phyloP scores from a whole-genome alignment of 805 yeast genomes.

The Pichia insulana region DNA sequence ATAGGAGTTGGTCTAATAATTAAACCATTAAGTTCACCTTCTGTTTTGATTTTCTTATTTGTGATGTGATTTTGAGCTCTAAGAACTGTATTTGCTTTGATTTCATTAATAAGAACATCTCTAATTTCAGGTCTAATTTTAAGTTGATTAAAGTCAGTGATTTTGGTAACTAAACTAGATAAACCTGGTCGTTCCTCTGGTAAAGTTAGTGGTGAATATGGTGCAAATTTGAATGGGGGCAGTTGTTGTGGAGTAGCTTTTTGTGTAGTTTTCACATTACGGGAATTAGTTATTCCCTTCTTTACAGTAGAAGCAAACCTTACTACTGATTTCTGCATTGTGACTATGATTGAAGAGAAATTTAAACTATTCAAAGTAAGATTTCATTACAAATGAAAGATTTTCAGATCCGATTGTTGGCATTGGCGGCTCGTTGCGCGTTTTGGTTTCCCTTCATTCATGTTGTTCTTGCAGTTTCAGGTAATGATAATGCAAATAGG shows the following conservation, averaged over 20 bases:
- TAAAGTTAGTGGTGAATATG: constrained; percentile 37
- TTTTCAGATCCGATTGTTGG: too few relatives aligned
- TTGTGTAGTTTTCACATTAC: neutral
- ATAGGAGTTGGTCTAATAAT: constrained; percentile 64
- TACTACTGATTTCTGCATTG: too few relatives aligned
- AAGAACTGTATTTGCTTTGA: constrained; percentile 37
- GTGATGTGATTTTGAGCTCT: constrained; percentile 27
- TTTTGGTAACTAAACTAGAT: constrained; percentile 39
- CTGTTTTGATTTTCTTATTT: constrained; percentile 25
- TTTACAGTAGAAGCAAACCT: too few relatives aligned
- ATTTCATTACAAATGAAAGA: too few relatives aligned
- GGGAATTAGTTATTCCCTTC: neutral
- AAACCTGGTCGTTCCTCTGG: constrained; percentile 30
- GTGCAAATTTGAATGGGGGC: constrained; percentile 37
- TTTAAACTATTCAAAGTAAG: too few relatives aligned
- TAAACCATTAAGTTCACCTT: constrained; percentile 28
- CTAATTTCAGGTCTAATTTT: constrained; percentile 62
- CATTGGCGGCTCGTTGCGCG: too few relatives aligned
- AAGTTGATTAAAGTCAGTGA: constrained; percentile 57
- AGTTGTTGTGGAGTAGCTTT: constrained; percentile 7
- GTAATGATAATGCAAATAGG: too few relatives aligned
- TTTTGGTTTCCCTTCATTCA: too few relatives aligned
- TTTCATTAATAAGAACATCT: constrained; percentile 45
- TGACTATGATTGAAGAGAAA: too few relatives aligned
- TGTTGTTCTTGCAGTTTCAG: too few relatives aligned